A percentile compares a stretch with the other conserved stretches of the same genome.
Evolutionary conservation across 768 basidiomycete species (phyloP).

Genomic region (Rhodosporidiobolus sp.): DNA sequence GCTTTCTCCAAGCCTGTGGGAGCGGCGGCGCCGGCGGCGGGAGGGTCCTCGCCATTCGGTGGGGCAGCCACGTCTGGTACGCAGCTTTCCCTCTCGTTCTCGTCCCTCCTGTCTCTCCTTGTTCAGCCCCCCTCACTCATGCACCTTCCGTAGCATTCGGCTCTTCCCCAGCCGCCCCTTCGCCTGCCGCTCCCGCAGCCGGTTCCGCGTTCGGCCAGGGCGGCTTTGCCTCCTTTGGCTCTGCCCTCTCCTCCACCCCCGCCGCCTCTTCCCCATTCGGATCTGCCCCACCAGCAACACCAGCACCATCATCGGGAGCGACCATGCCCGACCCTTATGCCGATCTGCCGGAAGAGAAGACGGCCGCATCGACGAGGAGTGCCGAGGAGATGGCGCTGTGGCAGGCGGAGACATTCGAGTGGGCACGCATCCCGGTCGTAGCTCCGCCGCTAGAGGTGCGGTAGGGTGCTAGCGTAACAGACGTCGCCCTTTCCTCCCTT

Average conservation of each 20-base stretch:
- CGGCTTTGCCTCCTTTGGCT: conserved; percentile 19
- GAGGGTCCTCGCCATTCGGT: too few relatives aligned
- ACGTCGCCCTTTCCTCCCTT: too few relatives aligned
- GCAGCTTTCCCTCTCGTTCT: too few relatives aligned
- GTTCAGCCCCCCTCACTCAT: too few relatives aligned
- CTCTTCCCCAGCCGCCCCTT: too few relatives aligned
- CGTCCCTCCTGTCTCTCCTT: too few relatives aligned
- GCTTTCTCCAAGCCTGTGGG: not conserved
- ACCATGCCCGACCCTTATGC: conserved; percentile 25
- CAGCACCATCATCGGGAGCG: not conserved
- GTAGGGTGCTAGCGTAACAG: conserved; percentile 3
- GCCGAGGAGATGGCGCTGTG: conserved; percentile 29
- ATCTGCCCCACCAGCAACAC: not conserved
- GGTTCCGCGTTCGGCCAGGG: conserved; percentile 4
- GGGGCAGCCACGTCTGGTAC: too few relatives aligned
- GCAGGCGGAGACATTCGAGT: conserved; percentile 19
- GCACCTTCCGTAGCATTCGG: too few relatives aligned
- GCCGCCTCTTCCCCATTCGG: conserved; percentile 11
- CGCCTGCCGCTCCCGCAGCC: not conserved
- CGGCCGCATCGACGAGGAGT: not conserved
- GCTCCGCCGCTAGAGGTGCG: conserved; percentile 29
- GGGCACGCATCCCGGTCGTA: conserved; percentile 26
- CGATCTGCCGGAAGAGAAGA: conserved; percentile 10
- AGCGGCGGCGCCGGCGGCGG: not conserved
- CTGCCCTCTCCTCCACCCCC: not conserved